These are phyloP conservation scores for Mycotypha africana DNA, from an alignment of 371 early-diverging fungal genomes.

Conservation along the genomic window DNA sequence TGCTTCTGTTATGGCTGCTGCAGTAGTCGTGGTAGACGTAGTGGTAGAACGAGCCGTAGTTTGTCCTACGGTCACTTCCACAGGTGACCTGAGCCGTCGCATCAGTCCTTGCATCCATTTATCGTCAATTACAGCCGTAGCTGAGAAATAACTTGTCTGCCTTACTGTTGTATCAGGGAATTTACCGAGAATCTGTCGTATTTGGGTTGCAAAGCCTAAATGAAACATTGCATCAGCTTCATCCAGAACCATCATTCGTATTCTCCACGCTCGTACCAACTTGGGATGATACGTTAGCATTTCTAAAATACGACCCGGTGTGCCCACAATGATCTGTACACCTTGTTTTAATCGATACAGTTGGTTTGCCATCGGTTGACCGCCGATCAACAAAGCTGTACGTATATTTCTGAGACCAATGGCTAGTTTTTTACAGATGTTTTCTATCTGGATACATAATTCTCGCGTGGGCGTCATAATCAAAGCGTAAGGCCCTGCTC, in stretches of 20 bases:
- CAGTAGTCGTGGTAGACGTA: background rate
- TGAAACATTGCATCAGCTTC: conserved; percentile 59
- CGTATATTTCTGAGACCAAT: conserved; percentile 46
- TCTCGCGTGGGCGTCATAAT: conserved; percentile 58
- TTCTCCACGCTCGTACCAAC: conserved; percentile 37
- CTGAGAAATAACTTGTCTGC: conserved; percentile 50
- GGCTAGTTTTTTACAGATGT: conserved; percentile 34
- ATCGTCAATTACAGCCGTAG: conserved; percentile 22
- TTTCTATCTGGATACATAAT: conserved; percentile 49
- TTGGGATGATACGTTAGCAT: conserved; percentile 36
- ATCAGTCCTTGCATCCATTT: conserved; percentile 4
- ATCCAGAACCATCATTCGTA: conserved; percentile 54
- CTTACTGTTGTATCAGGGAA: conserved; percentile 32
- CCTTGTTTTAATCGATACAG: conserved; percentile 49
- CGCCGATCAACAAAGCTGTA: conserved; percentile 52
- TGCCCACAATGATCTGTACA: conserved; percentile 53
- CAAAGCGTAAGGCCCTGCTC: conserved; percentile 48
- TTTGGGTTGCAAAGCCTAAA: conserved; percentile 47
- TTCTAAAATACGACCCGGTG: conserved; percentile 55
- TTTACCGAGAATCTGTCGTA: conserved; percentile 41
- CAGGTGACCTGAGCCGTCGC: conserved; percentile 9
- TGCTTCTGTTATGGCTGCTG: too few species aligned
- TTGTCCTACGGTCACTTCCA: conserved; percentile 19
- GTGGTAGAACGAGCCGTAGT: background rate
- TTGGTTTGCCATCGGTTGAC: conserved; percentile 49